phyloP scores from a whole-genome alignment of 2,329 filamentous ascomycete genomes.

The Coniochaeta sp. region DNA sequence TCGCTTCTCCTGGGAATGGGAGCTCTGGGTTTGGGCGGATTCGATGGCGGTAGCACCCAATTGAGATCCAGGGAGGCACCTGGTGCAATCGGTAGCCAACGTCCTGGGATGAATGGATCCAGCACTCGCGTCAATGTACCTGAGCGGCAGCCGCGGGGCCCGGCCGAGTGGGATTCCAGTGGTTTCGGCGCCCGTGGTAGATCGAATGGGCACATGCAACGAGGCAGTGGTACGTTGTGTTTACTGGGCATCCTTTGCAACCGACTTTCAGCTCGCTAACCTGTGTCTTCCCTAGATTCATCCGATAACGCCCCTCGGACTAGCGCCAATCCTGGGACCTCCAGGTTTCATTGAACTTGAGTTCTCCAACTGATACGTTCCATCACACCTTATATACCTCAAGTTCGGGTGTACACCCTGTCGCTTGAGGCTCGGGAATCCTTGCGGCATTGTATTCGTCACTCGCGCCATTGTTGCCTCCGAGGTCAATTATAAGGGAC shows the following conservation, averaged over 20 bases:
- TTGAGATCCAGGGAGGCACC: slow-evolving; percentile 39
- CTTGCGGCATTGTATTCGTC: neutral
- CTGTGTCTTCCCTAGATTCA: neutral
- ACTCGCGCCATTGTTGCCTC: neutral
- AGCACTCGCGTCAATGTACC: slow-evolving; percentile 37
- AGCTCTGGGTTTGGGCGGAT: slow-evolving; percentile 43
- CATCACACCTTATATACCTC: neutral
- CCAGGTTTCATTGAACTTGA: slow-evolving; percentile 1
- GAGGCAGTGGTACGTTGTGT: slow-evolving; percentile 49
- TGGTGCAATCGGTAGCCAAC: slow-evolving; percentile 59
- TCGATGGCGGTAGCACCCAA: slow-evolving; percentile 32
- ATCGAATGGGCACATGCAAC: slow-evolving; percentile 52
- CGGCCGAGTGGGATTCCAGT: slow-evolving; percentile 47
- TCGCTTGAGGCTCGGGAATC: neutral
- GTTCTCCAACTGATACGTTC: neutral
- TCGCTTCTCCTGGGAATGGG: slow-evolving; percentile 40
- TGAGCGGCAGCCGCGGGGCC: slow-evolving; percentile 57
- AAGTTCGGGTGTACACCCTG: neutral
- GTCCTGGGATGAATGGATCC: slow-evolving; percentile 41
- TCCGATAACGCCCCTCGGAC: slow-evolving; percentile 2
- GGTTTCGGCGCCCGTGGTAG: slow-evolving; percentile 48
- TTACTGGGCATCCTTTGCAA: neutral
- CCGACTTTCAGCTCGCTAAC: neutral
- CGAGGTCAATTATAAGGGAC: neutral
- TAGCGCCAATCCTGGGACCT: neutral